A percentile compares a stretch with the other conserved stretches of the same genome.
Evolutionary conservation across 2,329 filamentous ascomycete genomes (phyloP).

Genomic region (Plectosphaerella plurivora): DNA sequence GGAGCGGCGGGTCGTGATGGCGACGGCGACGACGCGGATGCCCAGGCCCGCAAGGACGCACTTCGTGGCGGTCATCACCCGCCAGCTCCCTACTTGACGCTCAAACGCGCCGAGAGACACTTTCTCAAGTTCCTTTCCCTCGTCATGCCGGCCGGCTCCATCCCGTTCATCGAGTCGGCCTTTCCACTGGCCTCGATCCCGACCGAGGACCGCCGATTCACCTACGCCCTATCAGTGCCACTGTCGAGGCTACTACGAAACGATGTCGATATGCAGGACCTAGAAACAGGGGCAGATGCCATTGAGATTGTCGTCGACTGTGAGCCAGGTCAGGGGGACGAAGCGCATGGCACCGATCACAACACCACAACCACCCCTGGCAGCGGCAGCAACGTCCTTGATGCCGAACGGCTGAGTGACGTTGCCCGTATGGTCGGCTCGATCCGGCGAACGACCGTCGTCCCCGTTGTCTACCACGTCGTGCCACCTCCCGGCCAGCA

Average conservation of each 20-base stretch:
- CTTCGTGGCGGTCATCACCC: slow-evolving; percentile 17
- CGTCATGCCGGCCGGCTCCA: slow-evolving; percentile 47
- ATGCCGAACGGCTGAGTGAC: slow-evolving; percentile 33
- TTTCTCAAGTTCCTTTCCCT: slow-evolving; percentile 66
- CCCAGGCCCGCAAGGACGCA: slow-evolving; percentile 11
- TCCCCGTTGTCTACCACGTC: slow-evolving; percentile 54
- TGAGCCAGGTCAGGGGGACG: slow-evolving; percentile 14
- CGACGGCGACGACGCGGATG: background rate
- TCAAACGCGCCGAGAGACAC: slow-evolving; percentile 65
- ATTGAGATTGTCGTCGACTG: slow-evolving; percentile 56
- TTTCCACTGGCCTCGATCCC: slow-evolving; percentile 61
- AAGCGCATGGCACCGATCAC: slow-evolving; percentile 1
- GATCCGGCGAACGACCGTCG: slow-evolving; percentile 58
- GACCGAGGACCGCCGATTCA: slow-evolving; percentile 57
- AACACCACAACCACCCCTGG: background rate
- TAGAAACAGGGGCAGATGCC: slow-evolving; percentile 64
- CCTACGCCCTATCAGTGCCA: slow-evolving; percentile 61
- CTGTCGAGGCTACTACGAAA: slow-evolving; percentile 50
- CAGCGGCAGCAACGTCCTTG: slow-evolving; percentile 2
- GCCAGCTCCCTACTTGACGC: slow-evolving; percentile 57
- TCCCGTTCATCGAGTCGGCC: slow-evolving; percentile 57
- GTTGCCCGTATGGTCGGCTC: slow-evolving; percentile 56
- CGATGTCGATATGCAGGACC: slow-evolving; percentile 56
- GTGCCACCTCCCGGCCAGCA: slow-evolving; percentile 25
- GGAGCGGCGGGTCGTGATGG: background rate